Percentiles rank a stretch among this genome's conserved stretches.
Evolutionary conservation across 1,284 basidiomycete species (phyloP).

Genomic region (Moesziomyces globuligerus): DNA sequence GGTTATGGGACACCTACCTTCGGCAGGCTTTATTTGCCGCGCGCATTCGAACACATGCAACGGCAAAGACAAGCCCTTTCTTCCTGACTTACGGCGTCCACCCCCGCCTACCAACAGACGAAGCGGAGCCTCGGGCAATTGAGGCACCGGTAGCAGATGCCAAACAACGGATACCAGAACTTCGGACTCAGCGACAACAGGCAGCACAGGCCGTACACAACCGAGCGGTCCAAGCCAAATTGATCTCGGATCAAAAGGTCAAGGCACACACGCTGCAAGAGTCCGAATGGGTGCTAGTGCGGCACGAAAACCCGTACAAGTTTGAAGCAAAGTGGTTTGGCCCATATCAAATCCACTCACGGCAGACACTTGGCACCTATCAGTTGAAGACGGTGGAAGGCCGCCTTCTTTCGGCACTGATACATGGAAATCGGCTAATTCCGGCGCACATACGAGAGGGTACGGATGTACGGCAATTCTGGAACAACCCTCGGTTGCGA

Average conservation of each 20-base stretch:
- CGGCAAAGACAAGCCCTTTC: constrained; percentile 1
- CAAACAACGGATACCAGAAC: not conserved
- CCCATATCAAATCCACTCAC: not conserved
- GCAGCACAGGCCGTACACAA: not conserved
- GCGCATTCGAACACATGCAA: constrained; percentile 4
- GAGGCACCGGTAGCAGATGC: not conserved
- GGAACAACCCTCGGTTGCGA: not conserved
- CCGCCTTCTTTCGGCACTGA: not conserved
- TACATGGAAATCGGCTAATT: not conserved
- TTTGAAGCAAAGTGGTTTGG: too few relatives aligned
- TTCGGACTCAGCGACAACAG: not conserved
- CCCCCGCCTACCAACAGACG: not conserved
- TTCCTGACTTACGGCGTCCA: constrained; percentile 7
- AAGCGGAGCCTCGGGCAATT: not conserved
- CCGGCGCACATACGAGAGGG: not conserved
- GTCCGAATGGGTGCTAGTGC: not conserved
- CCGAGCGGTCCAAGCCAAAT: not conserved
- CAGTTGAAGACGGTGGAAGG: not conserved
- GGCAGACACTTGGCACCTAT: not conserved
- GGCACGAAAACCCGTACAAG: not conserved
- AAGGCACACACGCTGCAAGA: not conserved
- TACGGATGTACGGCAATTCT: not conserved
- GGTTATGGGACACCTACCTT: constrained; percentile 9
- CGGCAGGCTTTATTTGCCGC: constrained; percentile 3
- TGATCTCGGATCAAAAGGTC: not conserved